A percentile compares a stretch with the other conserved stretches of the same genome.
These are phyloP conservation scores for Aaosphaeria pasadenensis DNA, from an alignment of 2,329 filamentous ascomycete species.

Conservation along the genomic window DNA sequence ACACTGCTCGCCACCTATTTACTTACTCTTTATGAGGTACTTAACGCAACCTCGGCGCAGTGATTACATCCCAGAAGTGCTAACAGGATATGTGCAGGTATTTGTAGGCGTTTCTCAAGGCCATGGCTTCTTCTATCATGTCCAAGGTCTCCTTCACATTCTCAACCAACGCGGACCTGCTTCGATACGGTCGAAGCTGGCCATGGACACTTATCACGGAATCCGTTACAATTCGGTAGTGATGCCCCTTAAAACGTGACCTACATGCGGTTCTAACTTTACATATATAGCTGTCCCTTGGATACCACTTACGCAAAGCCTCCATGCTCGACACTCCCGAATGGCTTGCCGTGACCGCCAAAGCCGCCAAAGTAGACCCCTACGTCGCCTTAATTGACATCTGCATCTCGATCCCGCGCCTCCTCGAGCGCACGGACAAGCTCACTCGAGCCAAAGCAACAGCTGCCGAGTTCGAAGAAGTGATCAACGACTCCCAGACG, in stretches of 20 bases:
- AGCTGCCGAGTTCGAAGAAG: conserved; percentile 15
- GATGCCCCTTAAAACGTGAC: too few species aligned
- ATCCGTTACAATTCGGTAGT: conserved; percentile 35
- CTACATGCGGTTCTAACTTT: neutral
- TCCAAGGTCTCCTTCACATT: conserved; percentile 32
- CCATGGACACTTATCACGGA: conserved; percentile 32
- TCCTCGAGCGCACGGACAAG: conserved; percentile 33
- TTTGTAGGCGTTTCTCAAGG: conserved; percentile 33
- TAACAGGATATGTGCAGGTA: conserved; percentile 16
- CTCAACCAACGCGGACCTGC: conserved; percentile 29
- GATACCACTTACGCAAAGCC: conserved; percentile 33
- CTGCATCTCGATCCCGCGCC: conserved; percentile 29
- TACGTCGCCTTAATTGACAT: conserved; percentile 33
- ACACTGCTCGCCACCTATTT: conserved; percentile 34
- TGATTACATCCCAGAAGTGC: neutral
- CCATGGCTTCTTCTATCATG: conserved; percentile 36
- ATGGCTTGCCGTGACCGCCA: conserved; percentile 30
- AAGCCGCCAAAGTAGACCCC: conserved; percentile 28
- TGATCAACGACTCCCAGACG: conserved; percentile 24
- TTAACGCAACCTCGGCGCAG: neutral
- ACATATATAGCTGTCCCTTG: conserved; percentile 27
- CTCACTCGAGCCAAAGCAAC: conserved; percentile 3
- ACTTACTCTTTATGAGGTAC: conserved; percentile 33
- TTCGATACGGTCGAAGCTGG: conserved; percentile 26
- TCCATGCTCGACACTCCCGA: conserved; percentile 31